Evolutionary conservation across 106 monocot species (phyloP).

Genomic region (Acorus gramineus): DNA sequence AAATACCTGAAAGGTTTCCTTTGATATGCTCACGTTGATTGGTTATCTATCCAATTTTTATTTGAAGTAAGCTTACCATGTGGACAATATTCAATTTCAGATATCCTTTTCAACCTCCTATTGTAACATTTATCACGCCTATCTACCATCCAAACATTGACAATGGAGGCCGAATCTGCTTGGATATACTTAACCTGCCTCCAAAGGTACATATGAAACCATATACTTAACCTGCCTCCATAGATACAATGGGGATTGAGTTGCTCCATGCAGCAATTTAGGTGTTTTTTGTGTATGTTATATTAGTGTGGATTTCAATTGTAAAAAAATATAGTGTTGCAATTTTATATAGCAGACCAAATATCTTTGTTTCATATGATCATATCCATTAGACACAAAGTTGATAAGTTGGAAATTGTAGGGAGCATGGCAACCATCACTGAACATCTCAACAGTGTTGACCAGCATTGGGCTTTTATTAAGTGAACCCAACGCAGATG

Average conservation of each 20-base stretch:
- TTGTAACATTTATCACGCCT: conserved; percentile 77
- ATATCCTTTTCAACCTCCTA: conserved; percentile 93
- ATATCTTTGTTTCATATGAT: neutral
- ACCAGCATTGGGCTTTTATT: conserved; percentile 77
- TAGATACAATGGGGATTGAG: neutral
- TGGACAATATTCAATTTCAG: conserved; percentile 23
- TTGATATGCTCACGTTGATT: neutral
- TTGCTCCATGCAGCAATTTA: neutral
- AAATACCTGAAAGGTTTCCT: conserved; percentile 79
- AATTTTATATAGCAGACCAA: too few species aligned
- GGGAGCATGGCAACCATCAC: conserved; percentile 87
- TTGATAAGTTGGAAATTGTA: conserved; percentile 4
- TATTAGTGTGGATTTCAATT: too few species aligned
- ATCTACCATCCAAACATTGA: conserved; percentile 99
- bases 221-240: neutral
- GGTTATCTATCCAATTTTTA: too few species aligned
- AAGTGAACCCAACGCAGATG: conserved; percentile 91
- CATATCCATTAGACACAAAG: too few species aligned
- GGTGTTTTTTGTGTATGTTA: too few species aligned
- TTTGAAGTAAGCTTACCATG: too few species aligned
- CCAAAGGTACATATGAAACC: conserved; percentile 53
- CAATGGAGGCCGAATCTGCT: conserved; percentile 89
- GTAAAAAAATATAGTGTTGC: too few species aligned
- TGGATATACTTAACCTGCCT: conserved; percentile 95
- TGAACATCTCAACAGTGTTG: conserved; percentile 82